phyloP scores from a whole-genome alignment of 179 eudicot species.

The Silene vulgaris region DNA sequence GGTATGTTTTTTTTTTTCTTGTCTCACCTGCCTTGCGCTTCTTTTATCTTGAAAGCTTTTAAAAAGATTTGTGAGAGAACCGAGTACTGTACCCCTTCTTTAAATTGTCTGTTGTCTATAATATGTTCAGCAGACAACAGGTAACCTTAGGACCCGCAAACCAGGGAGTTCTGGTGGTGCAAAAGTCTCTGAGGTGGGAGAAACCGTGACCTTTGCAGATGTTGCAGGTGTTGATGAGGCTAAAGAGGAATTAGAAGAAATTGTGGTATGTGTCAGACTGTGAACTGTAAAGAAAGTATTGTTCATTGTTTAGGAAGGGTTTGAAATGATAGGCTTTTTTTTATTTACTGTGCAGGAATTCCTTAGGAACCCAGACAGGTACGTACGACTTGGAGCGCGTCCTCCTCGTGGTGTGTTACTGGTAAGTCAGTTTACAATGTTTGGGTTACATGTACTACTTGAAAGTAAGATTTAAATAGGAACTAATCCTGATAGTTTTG shows the following conservation, averaged over 20 bases:
- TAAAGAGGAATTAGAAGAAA: conserved; percentile 96
- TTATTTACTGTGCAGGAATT: conserved; percentile 56
- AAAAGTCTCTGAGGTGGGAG: conserved; percentile 74
- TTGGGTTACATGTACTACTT: neutral
- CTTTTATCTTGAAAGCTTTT: neutral
- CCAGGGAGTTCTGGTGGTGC: conserved; percentile 70
- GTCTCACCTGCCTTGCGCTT: neutral
- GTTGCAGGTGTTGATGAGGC: conserved; percentile 99
- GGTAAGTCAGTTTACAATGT: conserved; percentile 48
- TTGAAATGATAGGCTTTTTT: conserved; percentile 10
- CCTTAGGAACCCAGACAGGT: conserved; percentile 80
- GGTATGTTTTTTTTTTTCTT: conserved; percentile 38
- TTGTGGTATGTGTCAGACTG: conserved; percentile 85
- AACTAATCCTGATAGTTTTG: neutral
- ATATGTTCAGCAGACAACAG: conserved; percentile 52
- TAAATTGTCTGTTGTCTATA: conserved; percentile 18
- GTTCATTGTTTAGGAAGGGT: neutral
- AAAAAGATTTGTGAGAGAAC: neutral
- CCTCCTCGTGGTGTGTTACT: conserved; percentile 97
- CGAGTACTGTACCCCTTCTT: neutral
- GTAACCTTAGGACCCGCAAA: conserved; percentile 77
- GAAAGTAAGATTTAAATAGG: neutral
- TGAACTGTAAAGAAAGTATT: neutral
- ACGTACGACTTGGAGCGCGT: conserved; percentile 84
- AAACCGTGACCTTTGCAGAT: conserved; percentile 77